These are phyloP conservation scores for Auxenochlorella pyrenoidosa DNA, from an alignment of 139 green algal species.

Conservation along the genomic window DNA sequence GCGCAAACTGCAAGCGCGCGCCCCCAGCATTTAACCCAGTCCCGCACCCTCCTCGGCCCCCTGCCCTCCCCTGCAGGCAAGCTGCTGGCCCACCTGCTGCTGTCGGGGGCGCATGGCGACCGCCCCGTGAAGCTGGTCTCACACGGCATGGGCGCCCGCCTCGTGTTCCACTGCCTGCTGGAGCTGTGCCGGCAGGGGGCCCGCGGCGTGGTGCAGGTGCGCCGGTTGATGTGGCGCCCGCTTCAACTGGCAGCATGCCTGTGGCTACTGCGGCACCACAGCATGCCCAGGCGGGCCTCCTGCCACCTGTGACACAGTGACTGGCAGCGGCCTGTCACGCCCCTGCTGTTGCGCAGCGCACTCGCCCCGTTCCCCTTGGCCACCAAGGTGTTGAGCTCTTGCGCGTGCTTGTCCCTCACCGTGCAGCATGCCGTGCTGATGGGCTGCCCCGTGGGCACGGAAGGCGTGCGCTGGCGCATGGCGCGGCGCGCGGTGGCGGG, in stretches of 20 bases:
- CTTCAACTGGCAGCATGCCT: too few species aligned
- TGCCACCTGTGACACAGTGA: too few species aligned
- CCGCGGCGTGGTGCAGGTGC: constrained; percentile 42
- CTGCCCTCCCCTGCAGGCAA: constrained; percentile 3
- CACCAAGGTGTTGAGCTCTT: too few species aligned
- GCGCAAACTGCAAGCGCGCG: too few species aligned
- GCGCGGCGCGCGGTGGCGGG: constrained; percentile 75
- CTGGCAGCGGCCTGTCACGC: too few species aligned
- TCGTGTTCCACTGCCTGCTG: constrained; percentile 86
- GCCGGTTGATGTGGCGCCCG: too few species aligned
- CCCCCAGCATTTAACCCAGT: neutral
- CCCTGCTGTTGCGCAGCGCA: too few species aligned
- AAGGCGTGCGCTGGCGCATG: constrained; percentile 59
- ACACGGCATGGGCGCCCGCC: constrained; percentile 66
- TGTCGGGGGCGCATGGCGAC: constrained; percentile 67
- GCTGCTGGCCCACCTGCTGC: constrained; percentile 74
- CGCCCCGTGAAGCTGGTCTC: constrained; percentile 58
- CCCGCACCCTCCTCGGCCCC: neutral
- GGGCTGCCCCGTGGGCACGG: constrained; percentile 72
- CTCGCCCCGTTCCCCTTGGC: too few species aligned
- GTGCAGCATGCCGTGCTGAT: constrained; percentile 83
- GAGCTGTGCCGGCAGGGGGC: constrained; percentile 67
- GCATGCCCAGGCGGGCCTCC: too few species aligned
- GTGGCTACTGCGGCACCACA: too few species aligned
- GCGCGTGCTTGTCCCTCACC: neutral